These are phyloP conservation scores for Rhizopus arrhizus DNA, from an alignment of 371 early-diverging fungal genomes.

Conservation along the genomic window DNA sequence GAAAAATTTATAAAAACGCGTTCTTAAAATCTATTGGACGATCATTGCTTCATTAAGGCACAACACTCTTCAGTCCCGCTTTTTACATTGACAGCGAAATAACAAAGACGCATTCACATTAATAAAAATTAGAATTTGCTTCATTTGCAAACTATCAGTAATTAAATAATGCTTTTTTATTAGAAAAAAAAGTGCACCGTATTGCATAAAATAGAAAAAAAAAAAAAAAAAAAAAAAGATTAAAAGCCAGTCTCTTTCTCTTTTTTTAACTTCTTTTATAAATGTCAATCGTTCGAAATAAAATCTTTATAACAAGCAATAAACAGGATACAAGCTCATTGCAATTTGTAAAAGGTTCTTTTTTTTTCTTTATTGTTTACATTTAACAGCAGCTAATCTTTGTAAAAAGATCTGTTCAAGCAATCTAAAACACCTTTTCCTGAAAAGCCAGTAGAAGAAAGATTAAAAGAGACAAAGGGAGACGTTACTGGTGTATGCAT, in stretches of 20 bases:
- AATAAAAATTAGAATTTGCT: too few species aligned
- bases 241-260: neutral
- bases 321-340: constrained; percentile 48
- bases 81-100: too few species aligned
- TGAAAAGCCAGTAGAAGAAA: constrained; percentile 23
- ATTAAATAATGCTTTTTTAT: too few species aligned
- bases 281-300: constrained; percentile 33
- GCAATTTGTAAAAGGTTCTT: constrained; percentile 54
- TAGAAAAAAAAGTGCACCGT: neutral
- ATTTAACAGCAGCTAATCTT: neutral
- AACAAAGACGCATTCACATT: too few species aligned
- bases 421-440: constrained; percentile 30
- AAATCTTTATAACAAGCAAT: constrained; percentile 60
- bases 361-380: neutral
- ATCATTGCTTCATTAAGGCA: neutral
- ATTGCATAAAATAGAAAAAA: neutral
- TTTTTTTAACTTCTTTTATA: neutral
- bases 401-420: constrained; percentile 29
- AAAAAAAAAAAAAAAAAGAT: constrained; percentile 3
- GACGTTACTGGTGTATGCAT: constrained; percentile 55
- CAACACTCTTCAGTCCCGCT: too few species aligned
- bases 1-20: neutral
- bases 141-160: too few species aligned
- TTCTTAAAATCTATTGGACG: too few species aligned
- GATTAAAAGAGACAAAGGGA: constrained; percentile 36